Percentiles rank a stretch among this genome's conserved stretches.
Evolutionary conservation across 352 stramenopile species (phyloP).

Genomic region (Globisporangium uncinulatum): DNA sequence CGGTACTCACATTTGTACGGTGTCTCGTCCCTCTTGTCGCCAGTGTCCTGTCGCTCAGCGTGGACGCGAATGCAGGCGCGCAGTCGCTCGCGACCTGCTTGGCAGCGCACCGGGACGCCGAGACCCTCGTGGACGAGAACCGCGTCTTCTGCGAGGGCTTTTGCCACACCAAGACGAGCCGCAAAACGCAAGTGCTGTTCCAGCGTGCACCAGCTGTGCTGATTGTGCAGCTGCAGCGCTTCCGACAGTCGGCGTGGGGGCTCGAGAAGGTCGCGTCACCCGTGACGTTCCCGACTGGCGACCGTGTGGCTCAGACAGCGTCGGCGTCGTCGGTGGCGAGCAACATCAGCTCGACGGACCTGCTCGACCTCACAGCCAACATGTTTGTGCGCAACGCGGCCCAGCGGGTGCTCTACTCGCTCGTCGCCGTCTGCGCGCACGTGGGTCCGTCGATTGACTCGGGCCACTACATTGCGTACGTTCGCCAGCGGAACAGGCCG

Average conservation of each 20-base stretch:
- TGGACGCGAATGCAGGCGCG: conserved; percentile 27
- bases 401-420: conserved; percentile 37
- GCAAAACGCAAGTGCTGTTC: conserved; percentile 65
- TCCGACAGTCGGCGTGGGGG: conserved; percentile 36
- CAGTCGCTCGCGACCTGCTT: conserved; percentile 55
- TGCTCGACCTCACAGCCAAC: conserved; percentile 58
- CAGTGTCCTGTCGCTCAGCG: conserved; percentile 59
- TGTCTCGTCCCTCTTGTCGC: neutral
- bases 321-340: no score
- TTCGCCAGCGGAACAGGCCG: conserved; percentile 7
- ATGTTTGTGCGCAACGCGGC: conserved; percentile 53
- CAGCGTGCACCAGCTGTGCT: conserved; percentile 48
- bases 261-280: conserved; percentile 48
- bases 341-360: conserved; percentile 6
- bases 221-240: conserved; percentile 67
- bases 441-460: conserved; percentile 50
- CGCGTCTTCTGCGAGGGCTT: conserved; percentile 63
- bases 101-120: conserved; percentile 39
- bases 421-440: conserved; percentile 72
- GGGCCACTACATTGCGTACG: conserved; percentile 77
- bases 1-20: neutral
- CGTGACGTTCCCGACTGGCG: conserved; percentile 46
- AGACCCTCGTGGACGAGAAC: conserved; percentile 60
- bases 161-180: conserved; percentile 62
- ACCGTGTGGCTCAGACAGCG: no score